Conservation (phyloP, 305 asterid species). For the Fraxinus platypoda region DNA sequence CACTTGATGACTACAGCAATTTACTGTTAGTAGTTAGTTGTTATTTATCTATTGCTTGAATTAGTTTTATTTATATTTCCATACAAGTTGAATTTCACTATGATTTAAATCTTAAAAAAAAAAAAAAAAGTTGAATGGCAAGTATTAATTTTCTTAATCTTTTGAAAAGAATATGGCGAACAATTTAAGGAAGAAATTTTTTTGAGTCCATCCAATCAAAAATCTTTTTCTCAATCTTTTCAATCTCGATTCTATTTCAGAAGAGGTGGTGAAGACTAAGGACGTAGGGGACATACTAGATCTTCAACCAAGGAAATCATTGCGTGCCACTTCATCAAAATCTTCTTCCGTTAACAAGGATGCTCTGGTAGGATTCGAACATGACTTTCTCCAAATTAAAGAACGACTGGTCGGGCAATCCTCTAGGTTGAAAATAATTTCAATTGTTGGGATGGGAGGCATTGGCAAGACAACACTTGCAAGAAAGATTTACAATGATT, state of each 20-base stretch:
- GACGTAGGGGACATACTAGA: background rate
- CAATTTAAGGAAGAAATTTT: no score
- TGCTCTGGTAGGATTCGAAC: background rate
- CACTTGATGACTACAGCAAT: no score
- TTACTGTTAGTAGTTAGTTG: no score
- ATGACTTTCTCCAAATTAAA: background rate
- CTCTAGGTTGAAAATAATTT: background rate
- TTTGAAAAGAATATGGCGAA: no score
- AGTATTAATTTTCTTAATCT: no score
- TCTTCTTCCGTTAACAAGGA: background rate
- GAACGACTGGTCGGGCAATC: background rate
- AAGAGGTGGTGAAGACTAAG: background rate
- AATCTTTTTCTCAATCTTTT: background rate
- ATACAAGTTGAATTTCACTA: no score
- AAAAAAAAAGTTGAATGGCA: no score
- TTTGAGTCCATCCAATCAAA: background rate
- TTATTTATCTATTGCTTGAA: no score
- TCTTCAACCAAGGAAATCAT: background rate
- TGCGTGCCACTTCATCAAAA: background rate
- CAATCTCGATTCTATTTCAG: background rate
- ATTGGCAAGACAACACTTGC: background rate
- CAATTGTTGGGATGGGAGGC: background rate
- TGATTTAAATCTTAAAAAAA: no score
- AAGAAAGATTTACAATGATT: background rate
- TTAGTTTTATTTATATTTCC: no score